Evolutionary conservation across 257 asterid species (phyloP).

Genomic region (Nicotiana sylvestris): DNA sequence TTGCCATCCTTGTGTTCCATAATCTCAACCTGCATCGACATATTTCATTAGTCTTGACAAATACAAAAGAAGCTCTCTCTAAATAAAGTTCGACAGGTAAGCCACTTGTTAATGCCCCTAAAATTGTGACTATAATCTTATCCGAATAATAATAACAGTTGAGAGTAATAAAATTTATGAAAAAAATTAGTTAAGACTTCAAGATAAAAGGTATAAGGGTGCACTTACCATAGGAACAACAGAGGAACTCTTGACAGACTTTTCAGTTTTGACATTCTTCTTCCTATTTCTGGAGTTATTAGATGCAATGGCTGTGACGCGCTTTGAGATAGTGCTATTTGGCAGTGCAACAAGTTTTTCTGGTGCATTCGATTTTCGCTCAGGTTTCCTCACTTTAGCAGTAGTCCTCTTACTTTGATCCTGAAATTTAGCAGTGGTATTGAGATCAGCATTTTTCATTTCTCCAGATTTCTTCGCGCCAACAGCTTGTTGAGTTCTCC

Average conservation of each 20-base stretch:
- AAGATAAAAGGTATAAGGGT: constrained; percentile 12
- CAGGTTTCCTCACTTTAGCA: constrained; percentile 12
- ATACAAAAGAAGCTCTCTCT: not conserved
- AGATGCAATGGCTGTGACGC: not conserved
- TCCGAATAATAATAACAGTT: not conserved
- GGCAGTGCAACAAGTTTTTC: not conserved
- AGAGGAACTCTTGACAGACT: constrained; percentile 26
- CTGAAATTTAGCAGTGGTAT: not conserved
- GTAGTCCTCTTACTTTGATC: not conserved
- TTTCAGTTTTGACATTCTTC: constrained; percentile 30
- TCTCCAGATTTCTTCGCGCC: not conserved
- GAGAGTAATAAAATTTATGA: not conserved
- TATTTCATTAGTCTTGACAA: constrained; percentile 9
- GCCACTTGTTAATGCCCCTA: too few species aligned
- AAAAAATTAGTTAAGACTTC: not conserved
- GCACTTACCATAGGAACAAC: constrained; percentile 26
- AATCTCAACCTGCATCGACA: constrained; percentile 43
- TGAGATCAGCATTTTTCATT: not conserved
- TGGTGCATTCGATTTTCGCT: constrained; percentile 21
- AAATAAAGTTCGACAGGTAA: not conserved
- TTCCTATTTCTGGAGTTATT: constrained; percentile 29
- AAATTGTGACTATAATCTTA: not conserved
- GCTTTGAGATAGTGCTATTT: not conserved
- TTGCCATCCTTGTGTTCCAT: constrained; percentile 14
- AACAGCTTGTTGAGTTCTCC: constrained; percentile 6